Evolutionary conservation across 164 flowering plant species (phyloP), one percentile per base, ranked within the genome.

Genomic region (Vitis cinerea): DNA sequence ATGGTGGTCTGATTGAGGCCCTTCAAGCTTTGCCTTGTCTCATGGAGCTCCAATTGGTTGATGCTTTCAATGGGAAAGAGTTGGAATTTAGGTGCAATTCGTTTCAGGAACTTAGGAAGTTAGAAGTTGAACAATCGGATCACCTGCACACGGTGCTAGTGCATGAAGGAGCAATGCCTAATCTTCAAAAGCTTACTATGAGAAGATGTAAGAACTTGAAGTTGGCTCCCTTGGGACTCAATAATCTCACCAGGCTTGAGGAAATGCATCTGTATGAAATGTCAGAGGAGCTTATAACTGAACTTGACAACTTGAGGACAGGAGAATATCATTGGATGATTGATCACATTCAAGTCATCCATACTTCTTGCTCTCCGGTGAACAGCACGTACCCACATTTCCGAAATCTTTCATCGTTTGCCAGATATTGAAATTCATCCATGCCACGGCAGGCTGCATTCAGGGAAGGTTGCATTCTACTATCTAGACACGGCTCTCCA

Each of bases 91-190:
- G 48, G 6, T 63, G 50, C 23, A 44, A 37, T 3, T 14, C 9
- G 15, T 76, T 76, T 66, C 37, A n/a, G 50, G 60, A 76, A 50
- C 79, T 76, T 52, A 76, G 60, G 60, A 64, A 19, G 10, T 54
- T 76, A 11, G 44, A 16, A 3, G 64, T 72, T 29, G 73, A 72
- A 64, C 17, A 64, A 14, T 60, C 27, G 27, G 27, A 23, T 50
- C 61, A 61, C 9, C 67, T 71, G 49, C 15, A 50, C 16, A 51
- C 16, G 8, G 44, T 70, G 17, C 19, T 50, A 10, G 48, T 75
- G 10, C 2, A 50, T 63, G 37, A 37, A 19, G 54, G 31, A 8
- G 61, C 78, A 29, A 65, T 71, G 71, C 69, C 74, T 9, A 17
- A 19, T 4, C 74, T 75, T 23, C 8, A 62, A 12, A 60, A 54